Evolutionary conservation across 2,329 filamentous ascomycete genomes (phyloP), one percentile per base, ranked within the genome.

Genomic region (Verticillium tricorpus): DNA sequence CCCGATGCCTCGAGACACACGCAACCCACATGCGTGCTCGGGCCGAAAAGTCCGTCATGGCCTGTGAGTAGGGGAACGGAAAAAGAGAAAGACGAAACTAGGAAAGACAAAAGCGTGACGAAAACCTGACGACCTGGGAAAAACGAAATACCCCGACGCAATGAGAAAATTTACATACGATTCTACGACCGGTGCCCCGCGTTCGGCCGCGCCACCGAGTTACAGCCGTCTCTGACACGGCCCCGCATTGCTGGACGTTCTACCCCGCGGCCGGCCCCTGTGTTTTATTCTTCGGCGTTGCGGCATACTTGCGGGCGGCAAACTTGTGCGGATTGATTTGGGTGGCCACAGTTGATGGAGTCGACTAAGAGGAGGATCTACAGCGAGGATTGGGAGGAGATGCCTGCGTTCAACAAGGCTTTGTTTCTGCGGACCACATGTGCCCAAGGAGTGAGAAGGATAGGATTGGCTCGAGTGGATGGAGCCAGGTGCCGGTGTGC

Each of bases 1-100:
- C 82, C 1, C 78, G 78, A 58, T 85, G 82, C 65, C 76, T 86
- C 19, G 82, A 86, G 64, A 78, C 77, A 22, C 83, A 86, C 59
- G 82, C 84, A 1, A 79, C 76, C 61, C 78, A 82, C 63, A 81
- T 83, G 76, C 78, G 79, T 56, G 74, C 73, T 2, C 76, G 83
- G 56, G 82, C 83, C 3, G 82, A 85, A 67, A 84, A 78, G 66
- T 86, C 83, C 0, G 71, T 83, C 22, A 56, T 78, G 56, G 72
- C 76, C 17, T 72, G 71, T 65, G 76, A 79, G 64, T 78, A 50
- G 12, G n/a, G 19, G 9, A 25, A 9, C 39, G n/a, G 17, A 45
- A 50, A 50, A 50, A 1, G 8, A 50, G 45, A 50, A 50, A 50
- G 19, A 50, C 45, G 45, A 50, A 22, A 22, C 12, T 19, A 50